phyloP scores from a whole-genome alignment of 2,329 filamentous ascomycete genomes.

The Pseudogymnoascus sp. region DNA sequence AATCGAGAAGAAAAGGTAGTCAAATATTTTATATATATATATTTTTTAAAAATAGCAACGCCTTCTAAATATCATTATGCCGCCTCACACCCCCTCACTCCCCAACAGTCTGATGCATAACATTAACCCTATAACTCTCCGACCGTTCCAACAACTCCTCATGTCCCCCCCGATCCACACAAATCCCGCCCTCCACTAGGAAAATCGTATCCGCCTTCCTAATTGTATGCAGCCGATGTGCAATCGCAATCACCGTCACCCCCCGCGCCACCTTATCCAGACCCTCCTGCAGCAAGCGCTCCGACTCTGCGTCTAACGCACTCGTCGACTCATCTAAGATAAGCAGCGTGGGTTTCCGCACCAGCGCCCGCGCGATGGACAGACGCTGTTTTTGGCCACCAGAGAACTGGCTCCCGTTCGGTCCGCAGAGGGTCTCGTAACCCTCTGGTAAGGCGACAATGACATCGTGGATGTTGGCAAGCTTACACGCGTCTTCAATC shows the following conservation, averaged over 20 bases:
- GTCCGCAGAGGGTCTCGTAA: slow-evolving; percentile 58
- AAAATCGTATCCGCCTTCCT: slow-evolving; percentile 49
- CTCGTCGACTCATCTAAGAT: slow-evolving; percentile 78
- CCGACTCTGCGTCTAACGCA: slow-evolving; percentile 64
- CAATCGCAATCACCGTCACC: slow-evolving; percentile 50
- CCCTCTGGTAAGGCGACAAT: slow-evolving; percentile 54
- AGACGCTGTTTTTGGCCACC: slow-evolving; percentile 73
- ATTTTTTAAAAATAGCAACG: background rate
- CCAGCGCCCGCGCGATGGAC: slow-evolving; percentile 67
- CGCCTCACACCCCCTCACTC: background rate
- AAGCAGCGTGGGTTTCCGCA: slow-evolving; percentile 61
- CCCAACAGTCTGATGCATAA: slow-evolving; percentile 37
- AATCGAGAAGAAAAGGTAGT: background rate
- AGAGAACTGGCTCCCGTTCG: slow-evolving; percentile 63
- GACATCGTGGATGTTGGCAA: slow-evolving; percentile 63
- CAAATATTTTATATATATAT: background rate
- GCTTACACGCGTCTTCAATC: slow-evolving; percentile 55
- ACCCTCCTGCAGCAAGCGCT: slow-evolving; percentile 56
- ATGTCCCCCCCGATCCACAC: slow-evolving; percentile 45
- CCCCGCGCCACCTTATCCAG: slow-evolving; percentile 47
- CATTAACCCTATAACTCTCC: slow-evolving; percentile 41
- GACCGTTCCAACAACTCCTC: slow-evolving; percentile 43
- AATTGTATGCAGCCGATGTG: slow-evolving; percentile 49
- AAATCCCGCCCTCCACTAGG: slow-evolving; percentile 43
- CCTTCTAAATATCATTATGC: background rate